Base-by-base conservation (phyloP, 202 grass and related monocot species). In the Bolboschoenoplectus hybrid region DNA sequence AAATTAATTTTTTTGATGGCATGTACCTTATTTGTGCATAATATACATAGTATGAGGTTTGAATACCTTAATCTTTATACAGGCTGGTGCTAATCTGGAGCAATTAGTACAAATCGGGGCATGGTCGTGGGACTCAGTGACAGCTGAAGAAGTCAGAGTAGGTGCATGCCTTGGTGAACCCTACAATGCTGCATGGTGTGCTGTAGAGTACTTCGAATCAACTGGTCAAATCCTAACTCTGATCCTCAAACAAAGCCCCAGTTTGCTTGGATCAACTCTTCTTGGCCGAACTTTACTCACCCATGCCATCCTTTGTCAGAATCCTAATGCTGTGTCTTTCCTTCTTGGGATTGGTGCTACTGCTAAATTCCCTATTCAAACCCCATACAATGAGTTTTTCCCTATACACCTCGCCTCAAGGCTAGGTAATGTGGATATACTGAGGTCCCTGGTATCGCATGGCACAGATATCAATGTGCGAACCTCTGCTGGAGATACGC, bases 251-350 rank as follows among this genome's bases (percentile, higher is more conserved):
- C 85, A 83, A 85, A 89, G 82, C 61, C 91, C 89, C 35, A 83
- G 74, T 86, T 68, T 93, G 67, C 80, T 93, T 58, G 91, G 90
- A 51, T 89, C 74, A 11, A 87, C 91, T 61, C 83, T 82, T 81
- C 82, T 88, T 19, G 91, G 89, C 81, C 72, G 91, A 67, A 91
- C 87, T 72, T 87, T 89, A 85, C 89, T 93, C 75, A 91, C 88
- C 65, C 91, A 93, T 52, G 91, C 91, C 53, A 89, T 93, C 50
- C 87, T 93, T 70, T 93, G 91, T 73, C 87, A 88, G 78, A 93
- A 93, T 53, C 82, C 85, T 13, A 84, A 87, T 83, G 89, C 89
- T 34, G 89, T 91, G 20, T 46, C 39, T 73, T 63, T 74, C 17
- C 91, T 93, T 38, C 87, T 93, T 16, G 62, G 82, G 69, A 67